Evolutionary conservation across 1,284 basidiomycete species (phyloP), one percentile per base, ranked within the genome.

Genomic region (Sparassis latifolia): DNA sequence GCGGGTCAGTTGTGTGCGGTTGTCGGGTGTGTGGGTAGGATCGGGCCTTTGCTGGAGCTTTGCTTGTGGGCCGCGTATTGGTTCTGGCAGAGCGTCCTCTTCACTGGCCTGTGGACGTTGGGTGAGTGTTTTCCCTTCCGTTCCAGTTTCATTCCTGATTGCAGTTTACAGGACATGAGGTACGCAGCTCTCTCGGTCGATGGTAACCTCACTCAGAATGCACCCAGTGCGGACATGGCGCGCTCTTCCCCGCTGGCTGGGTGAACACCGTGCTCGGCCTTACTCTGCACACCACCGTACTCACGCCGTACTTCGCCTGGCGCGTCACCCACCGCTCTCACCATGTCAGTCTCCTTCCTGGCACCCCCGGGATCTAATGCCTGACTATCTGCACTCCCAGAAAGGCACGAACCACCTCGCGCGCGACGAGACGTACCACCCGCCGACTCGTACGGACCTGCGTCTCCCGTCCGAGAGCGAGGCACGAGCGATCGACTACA

Each of bases 291-390:
- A 66, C 64, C 27, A 75, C 70, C 60, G 63, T 76, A n/a, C 56
- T 79, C 29, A 72, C 74, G 9, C 77, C 77, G 1, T 78, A 76
- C 55, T 77, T 68, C 52, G 65, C 77, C 2, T 79, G 77, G 77
- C 64, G 75, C 12, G 58, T 70, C 12, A 76, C 76, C 0, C 77
- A 79, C 57, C 75, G 74, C 52, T 64, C 69, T 5, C 77, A 67
- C 42, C 65, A 66, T 47, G 63, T 65, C 30, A 33, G 56, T 56
- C 2, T 20, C 30, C 10, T 4, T 20, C 39, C 9, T 31, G 30
- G 4, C 40, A 40, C 28, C 31, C 29, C 29, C 44, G 10, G 12
- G 5, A 2, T n/a, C 44, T n/a, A 47, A 12, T 47, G 38, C 20
- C 27, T 7, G 44, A 33, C n/a, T 30, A 33, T 41, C 45, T 32